phyloP scores from a whole-genome alignment of 352 stramenopile species.

The Phytophthora brassicae region DNA sequence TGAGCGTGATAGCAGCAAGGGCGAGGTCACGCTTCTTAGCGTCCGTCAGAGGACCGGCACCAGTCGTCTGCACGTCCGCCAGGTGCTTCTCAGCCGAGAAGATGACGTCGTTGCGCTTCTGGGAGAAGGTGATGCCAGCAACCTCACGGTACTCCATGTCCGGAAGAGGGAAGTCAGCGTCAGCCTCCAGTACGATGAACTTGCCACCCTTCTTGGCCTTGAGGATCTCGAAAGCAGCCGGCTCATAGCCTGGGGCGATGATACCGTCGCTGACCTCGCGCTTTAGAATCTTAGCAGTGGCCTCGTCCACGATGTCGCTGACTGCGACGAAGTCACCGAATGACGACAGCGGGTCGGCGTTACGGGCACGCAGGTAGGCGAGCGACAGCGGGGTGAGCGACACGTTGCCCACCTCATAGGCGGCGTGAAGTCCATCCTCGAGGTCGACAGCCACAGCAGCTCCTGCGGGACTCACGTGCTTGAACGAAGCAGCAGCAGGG shows the following conservation, averaged over 20 bases:
- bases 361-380: conserved; percentile 98
- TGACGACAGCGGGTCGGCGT: conserved; percentile 98
- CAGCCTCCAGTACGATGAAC: conserved; percentile 98
- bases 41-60: conserved; percentile 82
- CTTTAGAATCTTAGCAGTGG: conserved; percentile 98
- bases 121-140: conserved; percentile 97
- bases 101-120: conserved; percentile 98
- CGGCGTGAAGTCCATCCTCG: conserved; percentile 88
- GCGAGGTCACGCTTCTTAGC: conserved; percentile 97
- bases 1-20: conserved; percentile 98
- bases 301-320: conserved; percentile 98
- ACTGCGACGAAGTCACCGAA: conserved; percentile 99
- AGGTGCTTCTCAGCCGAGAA: conserved; percentile 93
- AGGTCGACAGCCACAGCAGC: conserved; percentile 98
- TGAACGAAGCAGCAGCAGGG: conserved; percentile 97
- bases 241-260: conserved; percentile 98
- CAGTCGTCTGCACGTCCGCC: conserved; percentile 90
- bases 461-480: conserved; percentile 97
- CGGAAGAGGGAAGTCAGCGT: conserved; percentile 91
- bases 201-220: conserved; percentile 99
- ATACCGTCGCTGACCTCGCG: conserved; percentile 99
- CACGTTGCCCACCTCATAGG: conserved; percentile 94
- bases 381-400: conserved; percentile 94
- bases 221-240: conserved; percentile 97
- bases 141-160: conserved; percentile 98